These are phyloP conservation scores for Suhomyces emberorum DNA, from an alignment of 805 yeast genomes.

Conservation along the genomic window DNA sequence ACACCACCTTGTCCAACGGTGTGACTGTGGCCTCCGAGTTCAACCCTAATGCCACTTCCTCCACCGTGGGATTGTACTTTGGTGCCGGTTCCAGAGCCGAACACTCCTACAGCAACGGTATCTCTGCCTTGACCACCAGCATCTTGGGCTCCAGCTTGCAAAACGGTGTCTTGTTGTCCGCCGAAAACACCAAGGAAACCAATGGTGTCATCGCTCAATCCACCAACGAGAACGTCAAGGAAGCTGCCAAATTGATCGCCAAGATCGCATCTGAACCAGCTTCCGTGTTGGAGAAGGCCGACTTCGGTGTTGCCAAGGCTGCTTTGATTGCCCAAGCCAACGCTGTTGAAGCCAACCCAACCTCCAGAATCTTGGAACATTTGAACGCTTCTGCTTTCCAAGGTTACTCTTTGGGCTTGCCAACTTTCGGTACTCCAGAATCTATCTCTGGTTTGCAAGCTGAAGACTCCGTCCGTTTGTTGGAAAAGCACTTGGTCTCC, in stretches of 20 bases:
- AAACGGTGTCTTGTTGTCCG: constrained; percentile 55
- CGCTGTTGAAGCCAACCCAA: constrained; percentile 54
- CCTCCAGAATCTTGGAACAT: constrained; percentile 64
- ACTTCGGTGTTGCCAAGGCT: constrained; percentile 46
- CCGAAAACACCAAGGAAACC: constrained; percentile 59
- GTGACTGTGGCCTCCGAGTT: constrained; percentile 68
- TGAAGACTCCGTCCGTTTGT: constrained; percentile 56
- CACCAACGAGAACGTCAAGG: constrained; percentile 46
- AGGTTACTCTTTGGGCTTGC: constrained; percentile 76
- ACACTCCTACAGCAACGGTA: constrained; percentile 80
- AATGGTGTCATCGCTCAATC: constrained; percentile 60
- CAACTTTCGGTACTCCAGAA: constrained; percentile 72
- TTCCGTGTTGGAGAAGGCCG: constrained; percentile 40
- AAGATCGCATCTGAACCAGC: constrained; percentile 37
- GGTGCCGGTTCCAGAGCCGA: constrained; percentile 81
- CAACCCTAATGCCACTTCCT: constrained; percentile 51
- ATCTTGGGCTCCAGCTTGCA: constrained; percentile 41
- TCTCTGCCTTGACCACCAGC: constrained; percentile 60
- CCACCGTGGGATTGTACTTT: constrained; percentile 66
- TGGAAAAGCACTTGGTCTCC: constrained; percentile 54
- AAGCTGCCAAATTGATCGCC: constrained; percentile 53
- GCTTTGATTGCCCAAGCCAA: constrained; percentile 47
- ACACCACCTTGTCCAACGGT: constrained; percentile 73
- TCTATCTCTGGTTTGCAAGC: constrained; percentile 55
- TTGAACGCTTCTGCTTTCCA: constrained; percentile 83